Conservation (phyloP, 2,329 filamentous ascomycete species). For the Xylariaceae sp. region DNA sequence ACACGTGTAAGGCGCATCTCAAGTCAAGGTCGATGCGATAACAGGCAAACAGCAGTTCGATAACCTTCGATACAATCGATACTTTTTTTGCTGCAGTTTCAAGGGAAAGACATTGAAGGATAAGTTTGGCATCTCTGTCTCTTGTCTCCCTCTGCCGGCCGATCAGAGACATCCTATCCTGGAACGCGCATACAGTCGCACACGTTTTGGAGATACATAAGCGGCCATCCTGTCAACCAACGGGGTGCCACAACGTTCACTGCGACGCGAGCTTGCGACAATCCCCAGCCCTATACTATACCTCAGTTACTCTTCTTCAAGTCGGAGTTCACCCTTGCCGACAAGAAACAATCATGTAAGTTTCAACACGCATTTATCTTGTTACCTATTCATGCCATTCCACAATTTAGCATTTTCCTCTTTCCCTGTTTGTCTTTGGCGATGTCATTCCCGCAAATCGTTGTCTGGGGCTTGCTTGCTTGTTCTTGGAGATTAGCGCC, state of each 20-base stretch:
- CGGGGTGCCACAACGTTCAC: constrained; percentile 15
- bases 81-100: no score
- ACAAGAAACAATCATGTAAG: no score
- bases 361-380: no score
- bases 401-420: constrained; percentile 1
- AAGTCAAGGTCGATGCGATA: background rate
- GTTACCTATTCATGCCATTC: no score
- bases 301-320: constrained; percentile 7
- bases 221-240: constrained; percentile 16
- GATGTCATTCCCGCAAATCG: constrained; percentile 9
- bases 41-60: background rate
- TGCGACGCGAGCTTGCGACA: constrained; percentile 17
- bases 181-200: constrained; percentile 10
- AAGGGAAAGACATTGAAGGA: background rate
- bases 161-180: constrained; percentile 8
- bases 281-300: constrained; percentile 12
- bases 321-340: background rate
- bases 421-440: constrained; percentile 7
- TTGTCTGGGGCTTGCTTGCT: constrained; percentile 18
- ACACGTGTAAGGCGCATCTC: background rate
- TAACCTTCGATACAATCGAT: background rate
- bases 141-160: background rate
- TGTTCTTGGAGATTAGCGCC: constrained; percentile 16
- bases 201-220: background rate
- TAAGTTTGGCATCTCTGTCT: background rate